Evolutionary conservation across 352 stramenopile species (phyloP).

Genomic region (Phytophthora hibernalis): DNA sequence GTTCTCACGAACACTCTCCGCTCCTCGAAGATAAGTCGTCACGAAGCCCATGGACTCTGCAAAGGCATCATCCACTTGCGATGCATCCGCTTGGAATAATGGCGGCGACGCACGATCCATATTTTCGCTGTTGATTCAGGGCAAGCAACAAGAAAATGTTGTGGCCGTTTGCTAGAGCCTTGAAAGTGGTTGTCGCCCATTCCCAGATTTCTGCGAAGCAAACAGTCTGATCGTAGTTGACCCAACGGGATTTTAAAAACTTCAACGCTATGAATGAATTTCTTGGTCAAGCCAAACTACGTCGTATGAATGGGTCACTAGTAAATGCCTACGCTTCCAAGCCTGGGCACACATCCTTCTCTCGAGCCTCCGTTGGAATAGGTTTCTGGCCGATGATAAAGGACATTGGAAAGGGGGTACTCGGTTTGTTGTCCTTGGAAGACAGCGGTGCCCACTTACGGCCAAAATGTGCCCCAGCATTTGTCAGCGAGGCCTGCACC

Average conservation of each 20-base stretch:
- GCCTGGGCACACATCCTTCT: conserved; percentile 24
- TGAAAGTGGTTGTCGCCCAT: neutral
- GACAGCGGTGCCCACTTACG: conserved; percentile 41
- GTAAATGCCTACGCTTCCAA: conserved; percentile 1
- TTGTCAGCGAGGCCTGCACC: conserved; percentile 26
- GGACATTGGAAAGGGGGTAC: conserved; percentile 6
- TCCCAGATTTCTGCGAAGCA: conserved; percentile 16
- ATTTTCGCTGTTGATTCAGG: neutral
- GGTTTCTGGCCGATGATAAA: conserved; percentile 24
- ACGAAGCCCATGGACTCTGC: conserved; percentile 47
- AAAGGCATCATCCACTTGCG: conserved; percentile 28
- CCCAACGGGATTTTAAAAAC: neutral
- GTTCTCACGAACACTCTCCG: conserved; percentile 40
- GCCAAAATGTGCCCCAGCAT: conserved; percentile 36
- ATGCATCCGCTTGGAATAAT: conserved; percentile 19
- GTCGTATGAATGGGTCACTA: too few relatives aligned
- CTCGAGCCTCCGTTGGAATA: conserved; percentile 1
- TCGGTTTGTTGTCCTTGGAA: neutral
- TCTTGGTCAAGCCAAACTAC: neutral
- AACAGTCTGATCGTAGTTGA: too few relatives aligned
- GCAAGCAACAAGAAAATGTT: conserved; percentile 15
- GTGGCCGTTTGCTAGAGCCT: neutral
- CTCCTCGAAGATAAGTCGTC: conserved; percentile 40
- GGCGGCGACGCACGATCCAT: conserved; percentile 27
- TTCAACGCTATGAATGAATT: neutral